Percentiles rank a stretch among this genome's conserved stretches.
Conservation (phyloP, 2,329 filamentous ascomycete genomes). For the Didymella exigua region DNA sequence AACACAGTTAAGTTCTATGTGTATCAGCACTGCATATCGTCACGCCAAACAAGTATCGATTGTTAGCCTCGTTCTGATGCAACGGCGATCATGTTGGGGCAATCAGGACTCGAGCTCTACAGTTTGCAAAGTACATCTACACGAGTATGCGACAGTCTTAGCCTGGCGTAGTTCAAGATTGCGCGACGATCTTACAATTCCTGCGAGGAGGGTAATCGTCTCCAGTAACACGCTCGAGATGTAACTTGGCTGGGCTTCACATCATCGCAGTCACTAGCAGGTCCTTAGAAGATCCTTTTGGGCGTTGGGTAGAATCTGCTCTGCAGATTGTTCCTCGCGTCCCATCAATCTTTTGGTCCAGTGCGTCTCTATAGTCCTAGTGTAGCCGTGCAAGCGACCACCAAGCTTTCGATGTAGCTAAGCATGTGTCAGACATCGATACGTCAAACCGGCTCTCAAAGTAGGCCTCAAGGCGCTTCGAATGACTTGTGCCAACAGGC, state of each 20-base stretch:
- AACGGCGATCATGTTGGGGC: not conserved
- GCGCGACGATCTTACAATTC: not conserved
- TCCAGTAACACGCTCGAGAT: not conserved
- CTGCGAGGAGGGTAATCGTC: not conserved
- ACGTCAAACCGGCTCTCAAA: not conserved
- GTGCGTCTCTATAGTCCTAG: not conserved
- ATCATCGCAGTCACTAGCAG: not conserved
- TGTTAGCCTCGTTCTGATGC: not conserved
- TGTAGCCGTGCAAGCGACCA: not conserved
- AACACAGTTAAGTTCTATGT: conserved; percentile 1
- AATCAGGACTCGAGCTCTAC: not conserved
- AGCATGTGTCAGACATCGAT: not conserved
- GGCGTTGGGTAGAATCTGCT: not conserved
- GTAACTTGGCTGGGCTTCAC: not conserved
- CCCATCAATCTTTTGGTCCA: not conserved
- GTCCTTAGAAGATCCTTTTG: not conserved
- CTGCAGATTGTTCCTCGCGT: not conserved
- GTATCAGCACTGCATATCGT: conserved; percentile 3
- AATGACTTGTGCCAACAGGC: not conserved
- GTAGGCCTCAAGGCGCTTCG: not conserved
- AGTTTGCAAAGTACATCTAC: not conserved
- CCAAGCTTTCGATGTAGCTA: not conserved
- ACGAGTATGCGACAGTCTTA: not conserved
- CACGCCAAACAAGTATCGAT: conserved; percentile 3
- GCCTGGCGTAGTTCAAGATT: not conserved